Percentiles rank a stretch among this genome's conserved stretches.
Conservation (phyloP, 2,329 filamentous ascomycete species). For the Cladosporium sp. region DNA sequence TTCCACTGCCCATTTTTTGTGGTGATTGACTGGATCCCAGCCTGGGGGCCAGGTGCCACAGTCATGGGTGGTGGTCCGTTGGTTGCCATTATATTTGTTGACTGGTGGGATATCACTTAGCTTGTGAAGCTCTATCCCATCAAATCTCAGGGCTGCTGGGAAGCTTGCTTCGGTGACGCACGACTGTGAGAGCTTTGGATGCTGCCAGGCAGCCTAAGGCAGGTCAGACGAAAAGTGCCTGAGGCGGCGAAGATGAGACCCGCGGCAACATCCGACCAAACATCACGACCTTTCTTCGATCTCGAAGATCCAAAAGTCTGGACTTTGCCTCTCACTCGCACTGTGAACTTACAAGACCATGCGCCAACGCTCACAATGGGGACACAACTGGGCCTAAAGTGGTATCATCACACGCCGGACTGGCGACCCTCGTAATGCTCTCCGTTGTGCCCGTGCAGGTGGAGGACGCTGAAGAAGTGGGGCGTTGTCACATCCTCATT, state of each 20-base stretch:
- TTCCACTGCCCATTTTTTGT: slow-evolving; percentile 29
- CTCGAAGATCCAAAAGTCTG: background rate
- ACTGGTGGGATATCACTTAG: background rate
- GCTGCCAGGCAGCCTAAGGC: background rate
- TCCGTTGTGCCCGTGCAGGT: background rate
- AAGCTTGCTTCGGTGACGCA: background rate
- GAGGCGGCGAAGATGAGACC: background rate
- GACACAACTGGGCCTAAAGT: background rate
- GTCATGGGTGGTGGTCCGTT: slow-evolving; percentile 19
- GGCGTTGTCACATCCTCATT: slow-evolving; percentile 8
- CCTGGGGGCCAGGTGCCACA: slow-evolving; percentile 4
- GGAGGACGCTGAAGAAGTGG: background rate
- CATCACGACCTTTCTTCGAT: no score
- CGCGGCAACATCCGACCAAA: background rate
- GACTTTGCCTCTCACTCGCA: background rate
- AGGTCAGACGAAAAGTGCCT: background rate
- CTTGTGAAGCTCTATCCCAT: no score
- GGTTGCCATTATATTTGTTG: slow-evolving; percentile 47
- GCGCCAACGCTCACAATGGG: background rate
- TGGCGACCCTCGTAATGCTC: background rate
- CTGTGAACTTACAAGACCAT: background rate
- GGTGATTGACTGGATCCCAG: slow-evolving; percentile 20
- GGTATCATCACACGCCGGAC: background rate
- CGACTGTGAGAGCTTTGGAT: background rate
- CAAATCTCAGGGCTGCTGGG: no score